Percentiles rank a stretch among this genome's conserved stretches.
Evolutionary conservation across 2,329 filamentous ascomycete species (phyloP).

Genomic region (Aspergillus aculeatus): DNA sequence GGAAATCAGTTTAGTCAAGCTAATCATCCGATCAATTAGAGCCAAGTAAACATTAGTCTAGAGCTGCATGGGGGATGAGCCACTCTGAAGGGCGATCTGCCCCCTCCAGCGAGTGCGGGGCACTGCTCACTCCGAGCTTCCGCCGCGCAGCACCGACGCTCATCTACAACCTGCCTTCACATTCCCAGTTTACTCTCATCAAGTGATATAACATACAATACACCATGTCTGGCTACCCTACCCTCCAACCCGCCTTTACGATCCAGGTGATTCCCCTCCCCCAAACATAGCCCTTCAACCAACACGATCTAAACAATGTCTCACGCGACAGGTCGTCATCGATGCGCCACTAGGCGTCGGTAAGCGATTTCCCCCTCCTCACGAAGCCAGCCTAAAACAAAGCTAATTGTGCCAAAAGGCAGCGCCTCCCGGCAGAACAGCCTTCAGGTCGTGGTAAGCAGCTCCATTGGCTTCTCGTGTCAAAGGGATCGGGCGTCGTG

Average conservation of each 20-base stretch:
- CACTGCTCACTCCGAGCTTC: background rate
- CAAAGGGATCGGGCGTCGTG: background rate
- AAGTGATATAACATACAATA: constrained; percentile 6
- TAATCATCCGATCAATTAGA: too few relatives aligned
- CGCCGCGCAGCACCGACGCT: background rate
- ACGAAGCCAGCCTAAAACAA: background rate
- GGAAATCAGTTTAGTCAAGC: too few relatives aligned
- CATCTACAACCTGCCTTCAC: background rate
- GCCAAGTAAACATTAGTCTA: background rate
- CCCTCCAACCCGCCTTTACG: constrained; percentile 42
- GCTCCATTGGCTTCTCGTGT: background rate
- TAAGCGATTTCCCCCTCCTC: constrained; percentile 16
- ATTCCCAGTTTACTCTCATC: background rate
- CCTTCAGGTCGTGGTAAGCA: constrained; percentile 40
- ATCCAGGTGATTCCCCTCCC: constrained; percentile 29
- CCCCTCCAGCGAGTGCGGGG: background rate
- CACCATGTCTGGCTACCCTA: constrained; percentile 39
- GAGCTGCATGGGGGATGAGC: background rate
- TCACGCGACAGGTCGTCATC: constrained; percentile 29
- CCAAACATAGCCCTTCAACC: background rate
- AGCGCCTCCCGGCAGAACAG: constrained; percentile 36
- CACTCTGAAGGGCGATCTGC: background rate
- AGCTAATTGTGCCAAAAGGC: constrained; percentile 24
- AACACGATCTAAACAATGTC: background rate
- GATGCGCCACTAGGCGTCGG: constrained; percentile 32